Evolutionary conservation across 1,139 yeast species (phyloP), one percentile per base, ranked within the genome.

Genomic region (Taiozyma sp.): DNA sequence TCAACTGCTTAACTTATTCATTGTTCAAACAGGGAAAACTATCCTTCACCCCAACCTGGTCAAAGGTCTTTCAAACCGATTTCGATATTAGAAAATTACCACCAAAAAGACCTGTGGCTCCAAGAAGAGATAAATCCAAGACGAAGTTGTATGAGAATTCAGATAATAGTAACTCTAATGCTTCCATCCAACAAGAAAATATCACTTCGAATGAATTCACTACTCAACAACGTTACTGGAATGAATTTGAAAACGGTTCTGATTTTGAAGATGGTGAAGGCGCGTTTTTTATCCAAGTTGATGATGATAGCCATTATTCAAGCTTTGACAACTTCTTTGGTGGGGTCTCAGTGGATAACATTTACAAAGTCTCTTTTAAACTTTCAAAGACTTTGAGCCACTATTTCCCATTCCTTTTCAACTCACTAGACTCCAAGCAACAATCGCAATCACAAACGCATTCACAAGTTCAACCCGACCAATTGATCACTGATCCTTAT

Each of bases 161-260:
- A 14, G 23, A 23, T 40, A 43, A 28, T 19, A 27, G 39, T 34
- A 13, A n/a, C 8, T 48, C 46, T 22, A 40, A 69, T 54, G 68
- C 68, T 23, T 56, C 50, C 13, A 56, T 61, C 32, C 5, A 19
- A n/a, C 24, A 23, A 19, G 13, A 13, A 4, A 23, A 14, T 39
- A 50, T 48, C 22, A 57, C 57, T 39, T 60, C 68, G 30, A 65
- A 64, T 39, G 64, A 66, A 69, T 55, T 72, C 67, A 42, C 46
- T 57, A 65, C n/a, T 66, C 70, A 46, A 69, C 57, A 58, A 19
- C 69, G 86, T 47, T 84, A 84, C 62, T 84, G 90, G 90, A 84
- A 84, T 62, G 90, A 84, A 65, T 84, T 84, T 63, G 90, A 84
- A 61, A 78, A 83, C 58, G 85, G 83, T 1, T 83, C 80, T 39